Percentiles rank a stretch among this genome's conserved stretches.
These are phyloP conservation scores for Sonneratia caseolaris DNA, from an alignment of 345 rosid species.

Conservation along the genomic window DNA sequence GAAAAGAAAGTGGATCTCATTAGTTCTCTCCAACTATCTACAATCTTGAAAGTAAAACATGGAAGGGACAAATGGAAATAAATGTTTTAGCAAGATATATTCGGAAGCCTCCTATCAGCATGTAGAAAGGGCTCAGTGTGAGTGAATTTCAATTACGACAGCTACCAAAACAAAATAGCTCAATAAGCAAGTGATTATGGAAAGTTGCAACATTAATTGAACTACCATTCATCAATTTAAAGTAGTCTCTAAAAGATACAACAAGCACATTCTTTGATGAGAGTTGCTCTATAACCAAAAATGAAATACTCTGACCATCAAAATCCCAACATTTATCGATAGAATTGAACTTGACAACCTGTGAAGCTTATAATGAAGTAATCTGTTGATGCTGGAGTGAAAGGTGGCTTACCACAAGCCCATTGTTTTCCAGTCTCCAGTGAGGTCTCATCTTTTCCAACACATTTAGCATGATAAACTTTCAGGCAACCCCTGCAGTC, in stretches of 20 bases:
- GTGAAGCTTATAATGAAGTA: neutral
- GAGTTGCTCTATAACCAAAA: neutral
- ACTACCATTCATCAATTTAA: neutral
- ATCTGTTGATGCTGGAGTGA: neutral
- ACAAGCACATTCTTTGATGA: neutral
- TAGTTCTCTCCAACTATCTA: neutral
- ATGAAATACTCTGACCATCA: neutral
- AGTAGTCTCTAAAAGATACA: neutral
- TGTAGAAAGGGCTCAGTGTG: neutral
- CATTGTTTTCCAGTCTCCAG: slow-evolving; percentile 21
- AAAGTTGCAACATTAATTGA: neutral
- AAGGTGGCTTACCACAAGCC: slow-evolving; percentile 33
- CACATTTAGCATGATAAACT: slow-evolving; percentile 38
- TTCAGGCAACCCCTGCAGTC: slow-evolving; percentile 34
- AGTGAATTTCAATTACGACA: neutral
- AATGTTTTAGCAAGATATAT: neutral
- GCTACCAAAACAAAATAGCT: neutral
- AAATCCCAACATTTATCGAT: neutral
- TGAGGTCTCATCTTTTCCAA: slow-evolving; percentile 23
- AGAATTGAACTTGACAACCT: neutral
- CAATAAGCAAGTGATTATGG: neutral
- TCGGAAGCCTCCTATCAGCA: neutral
- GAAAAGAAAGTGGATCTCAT: neutral
- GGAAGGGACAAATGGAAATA: neutral
- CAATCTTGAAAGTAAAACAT: neutral